phyloP scores from a whole-genome alignment of 495 filamentous ascomycete genomes.

The Parathielavia hyrcaniae region DNA sequence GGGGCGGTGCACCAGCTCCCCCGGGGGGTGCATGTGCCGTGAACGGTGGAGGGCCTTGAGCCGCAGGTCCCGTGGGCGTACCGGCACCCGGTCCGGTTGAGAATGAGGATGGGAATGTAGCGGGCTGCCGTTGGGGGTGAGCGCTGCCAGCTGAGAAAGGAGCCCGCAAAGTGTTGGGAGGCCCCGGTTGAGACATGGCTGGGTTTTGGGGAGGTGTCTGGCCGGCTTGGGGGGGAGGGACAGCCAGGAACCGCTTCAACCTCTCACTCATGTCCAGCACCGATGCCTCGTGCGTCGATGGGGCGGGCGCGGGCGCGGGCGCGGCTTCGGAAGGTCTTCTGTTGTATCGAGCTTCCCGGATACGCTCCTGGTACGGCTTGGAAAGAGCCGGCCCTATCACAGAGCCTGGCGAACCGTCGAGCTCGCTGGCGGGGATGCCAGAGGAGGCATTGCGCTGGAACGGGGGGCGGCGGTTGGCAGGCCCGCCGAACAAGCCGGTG shows the following conservation, averaged over 20 bases:
- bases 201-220: not conserved
- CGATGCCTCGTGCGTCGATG: conserved; percentile 15
- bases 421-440: conserved; percentile 60
- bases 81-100: too few relatives aligned
- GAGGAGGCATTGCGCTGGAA: conserved; percentile 37
- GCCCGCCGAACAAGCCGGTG: conserved; percentile 16
- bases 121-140: too few relatives aligned
- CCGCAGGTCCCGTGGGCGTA: too few relatives aligned
- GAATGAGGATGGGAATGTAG: too few relatives aligned
- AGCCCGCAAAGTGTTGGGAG: too few relatives aligned
- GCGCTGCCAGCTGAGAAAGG: too few relatives aligned
- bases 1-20: too few relatives aligned
- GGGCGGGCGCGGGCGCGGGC: not conserved
- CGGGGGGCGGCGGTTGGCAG: conserved; percentile 27
- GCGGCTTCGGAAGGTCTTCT: conserved; percentile 24
- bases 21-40: too few relatives aligned
- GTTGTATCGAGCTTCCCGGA: conserved; percentile 47
- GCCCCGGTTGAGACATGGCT: too few relatives aligned
- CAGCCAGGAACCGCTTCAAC: conserved; percentile 32
- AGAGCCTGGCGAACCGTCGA: conserved; percentile 50
- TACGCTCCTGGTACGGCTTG: conserved; percentile 59
- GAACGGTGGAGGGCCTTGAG: too few relatives aligned
- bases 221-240: conserved; percentile 10
- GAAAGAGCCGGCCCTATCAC: conserved; percentile 60
- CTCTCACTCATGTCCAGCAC: conserved; percentile 26